phyloP scores from a whole-genome alignment of 257 asterid species.

The Voacanga thouarsii region DNA sequence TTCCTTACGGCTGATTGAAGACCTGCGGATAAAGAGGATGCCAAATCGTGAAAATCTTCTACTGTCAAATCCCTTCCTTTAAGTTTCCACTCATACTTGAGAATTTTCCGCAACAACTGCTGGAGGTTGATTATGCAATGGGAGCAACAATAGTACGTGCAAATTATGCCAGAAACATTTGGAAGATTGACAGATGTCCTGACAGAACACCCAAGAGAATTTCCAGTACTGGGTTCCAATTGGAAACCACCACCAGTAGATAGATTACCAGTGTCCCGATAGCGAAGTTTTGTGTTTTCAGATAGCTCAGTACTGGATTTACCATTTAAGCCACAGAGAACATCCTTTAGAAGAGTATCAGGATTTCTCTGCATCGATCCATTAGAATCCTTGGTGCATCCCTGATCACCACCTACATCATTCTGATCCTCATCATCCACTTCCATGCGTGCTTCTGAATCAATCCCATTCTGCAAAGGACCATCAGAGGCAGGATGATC shows the following conservation, averaged over 20 bases:
- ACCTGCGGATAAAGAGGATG: slow-evolving; percentile 62
- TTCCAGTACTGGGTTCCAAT: slow-evolving; percentile 23
- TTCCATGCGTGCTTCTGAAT: slow-evolving; percentile 25
- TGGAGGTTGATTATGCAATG: slow-evolving; percentile 59
- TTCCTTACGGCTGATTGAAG: slow-evolving; percentile 58
- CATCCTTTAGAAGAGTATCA: slow-evolving; percentile 26
- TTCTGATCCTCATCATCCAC: slow-evolving; percentile 24
- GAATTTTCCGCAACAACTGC: slow-evolving; percentile 34
- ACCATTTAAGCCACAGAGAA: slow-evolving; percentile 25
- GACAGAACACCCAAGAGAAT: slow-evolving; percentile 20
- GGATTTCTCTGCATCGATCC: slow-evolving; percentile 35
- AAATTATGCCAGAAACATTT: slow-evolving; percentile 27
- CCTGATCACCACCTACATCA: slow-evolving; percentile 25
- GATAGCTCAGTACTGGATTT: slow-evolving; percentile 21
- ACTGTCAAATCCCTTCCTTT: slow-evolving; percentile 37
- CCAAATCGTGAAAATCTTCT: slow-evolving; percentile 71
- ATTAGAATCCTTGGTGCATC: slow-evolving; percentile 38
- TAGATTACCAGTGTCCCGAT: slow-evolving; percentile 19
- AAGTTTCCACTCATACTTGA: slow-evolving; percentile 38
- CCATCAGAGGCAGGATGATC: slow-evolving; percentile 24
- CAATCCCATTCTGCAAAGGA: slow-evolving; percentile 30
- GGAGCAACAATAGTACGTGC: slow-evolving; percentile 67
- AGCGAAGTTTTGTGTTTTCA: slow-evolving; percentile 18
- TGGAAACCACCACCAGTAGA: slow-evolving; percentile 22
- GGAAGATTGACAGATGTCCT: slow-evolving; percentile 18